phyloP scores from a whole-genome alignment of 805 yeast species.

The Candida tibetensis region DNA sequence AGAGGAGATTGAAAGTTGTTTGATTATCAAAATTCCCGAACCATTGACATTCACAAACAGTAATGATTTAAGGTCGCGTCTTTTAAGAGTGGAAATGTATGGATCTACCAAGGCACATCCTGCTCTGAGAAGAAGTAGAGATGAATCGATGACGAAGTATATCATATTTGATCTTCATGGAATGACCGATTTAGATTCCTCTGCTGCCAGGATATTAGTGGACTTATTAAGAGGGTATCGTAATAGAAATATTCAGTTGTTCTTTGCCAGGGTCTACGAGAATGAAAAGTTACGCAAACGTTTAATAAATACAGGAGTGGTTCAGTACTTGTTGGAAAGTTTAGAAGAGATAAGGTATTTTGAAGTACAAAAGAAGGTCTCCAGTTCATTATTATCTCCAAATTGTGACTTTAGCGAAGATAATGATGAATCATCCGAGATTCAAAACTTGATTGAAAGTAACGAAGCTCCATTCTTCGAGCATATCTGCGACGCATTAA shows the following conservation, averaged over 20 bases:
- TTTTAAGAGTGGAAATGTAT: slow-evolving; percentile 40
- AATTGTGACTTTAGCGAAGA: slow-evolving; percentile 7
- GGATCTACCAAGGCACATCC: slow-evolving; percentile 46
- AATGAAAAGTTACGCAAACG: slow-evolving; percentile 25
- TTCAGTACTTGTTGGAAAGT: slow-evolving; percentile 21
- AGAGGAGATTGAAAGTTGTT: slow-evolving; percentile 45
- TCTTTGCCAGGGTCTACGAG: slow-evolving; percentile 36
- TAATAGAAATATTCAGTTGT: slow-evolving; percentile 27
- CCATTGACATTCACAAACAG: slow-evolving; percentile 43
- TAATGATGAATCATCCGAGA: slow-evolving; percentile 14
- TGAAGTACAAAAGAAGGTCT: slow-evolving; percentile 14
- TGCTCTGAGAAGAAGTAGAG: slow-evolving; percentile 35
- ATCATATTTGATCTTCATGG: slow-evolving; percentile 42
- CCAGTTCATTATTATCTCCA: not conserved
- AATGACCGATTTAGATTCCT: slow-evolving; percentile 41
- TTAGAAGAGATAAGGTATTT: slow-evolving; percentile 24
- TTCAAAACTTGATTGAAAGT: slow-evolving; percentile 25
- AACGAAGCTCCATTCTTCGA: slow-evolving; percentile 29
- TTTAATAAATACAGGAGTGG: slow-evolving; percentile 30
- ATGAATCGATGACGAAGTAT: slow-evolving; percentile 38
- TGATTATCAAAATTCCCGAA: slow-evolving; percentile 42
- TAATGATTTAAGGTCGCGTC: slow-evolving; percentile 36
- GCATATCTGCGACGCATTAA: slow-evolving; percentile 39
- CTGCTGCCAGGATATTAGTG: slow-evolving; percentile 38
- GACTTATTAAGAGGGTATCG: slow-evolving; percentile 29